Percentiles rank a stretch among this genome's conserved stretches.
phyloP scores from a whole-genome alignment of 176 grass and related monocot genomes.

The Tuctoria greenei region DNA sequence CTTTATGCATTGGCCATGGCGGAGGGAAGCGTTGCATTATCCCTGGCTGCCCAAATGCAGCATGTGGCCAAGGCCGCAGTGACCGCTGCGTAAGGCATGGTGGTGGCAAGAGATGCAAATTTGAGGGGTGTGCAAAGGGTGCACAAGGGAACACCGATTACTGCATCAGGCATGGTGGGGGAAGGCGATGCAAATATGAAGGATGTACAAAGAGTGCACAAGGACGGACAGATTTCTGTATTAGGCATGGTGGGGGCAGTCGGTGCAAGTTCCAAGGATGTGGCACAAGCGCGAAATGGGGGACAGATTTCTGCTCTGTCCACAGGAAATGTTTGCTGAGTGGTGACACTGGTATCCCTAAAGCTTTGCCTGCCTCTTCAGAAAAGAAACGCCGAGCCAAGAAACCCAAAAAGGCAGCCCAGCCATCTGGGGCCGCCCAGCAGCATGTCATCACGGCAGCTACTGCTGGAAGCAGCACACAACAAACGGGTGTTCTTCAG shows the following conservation, averaged over 20 bases:
- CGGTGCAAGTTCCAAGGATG: conserved; percentile 49
- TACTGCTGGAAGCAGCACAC: conserved; percentile 33
- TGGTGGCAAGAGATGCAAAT: conserved; percentile 49
- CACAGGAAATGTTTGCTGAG: conserved; percentile 33
- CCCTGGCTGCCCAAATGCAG: conserved; percentile 50
- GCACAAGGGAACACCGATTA: conserved; percentile 52
- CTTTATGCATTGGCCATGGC: conserved; percentile 56
- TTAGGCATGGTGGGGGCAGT: conserved; percentile 48
- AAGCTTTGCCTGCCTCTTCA: conserved; percentile 16
- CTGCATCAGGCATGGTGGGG: conserved; percentile 54
- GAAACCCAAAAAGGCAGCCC: conserved; percentile 26
- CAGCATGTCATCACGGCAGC: conserved; percentile 15
- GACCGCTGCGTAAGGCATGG: conserved; percentile 52
- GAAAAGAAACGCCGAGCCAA: conserved; percentile 26
- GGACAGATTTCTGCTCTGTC: conserved; percentile 40
- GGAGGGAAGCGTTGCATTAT: conserved; percentile 49
- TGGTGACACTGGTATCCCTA: conserved; percentile 20
- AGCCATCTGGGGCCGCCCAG: conserved; percentile 1
- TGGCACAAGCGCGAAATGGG: conserved; percentile 41
- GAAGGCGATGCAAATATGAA: conserved; percentile 50
- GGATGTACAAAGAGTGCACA: conserved; percentile 56
- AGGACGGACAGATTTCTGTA: conserved; percentile 49
- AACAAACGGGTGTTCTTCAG: conserved; percentile 28
- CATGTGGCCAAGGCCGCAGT: conserved; percentile 44
- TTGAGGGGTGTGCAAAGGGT: conserved; percentile 50